phyloP scores from a whole-genome alignment of 306 rosid genomes.

The Pyrus pyrifolia region DNA sequence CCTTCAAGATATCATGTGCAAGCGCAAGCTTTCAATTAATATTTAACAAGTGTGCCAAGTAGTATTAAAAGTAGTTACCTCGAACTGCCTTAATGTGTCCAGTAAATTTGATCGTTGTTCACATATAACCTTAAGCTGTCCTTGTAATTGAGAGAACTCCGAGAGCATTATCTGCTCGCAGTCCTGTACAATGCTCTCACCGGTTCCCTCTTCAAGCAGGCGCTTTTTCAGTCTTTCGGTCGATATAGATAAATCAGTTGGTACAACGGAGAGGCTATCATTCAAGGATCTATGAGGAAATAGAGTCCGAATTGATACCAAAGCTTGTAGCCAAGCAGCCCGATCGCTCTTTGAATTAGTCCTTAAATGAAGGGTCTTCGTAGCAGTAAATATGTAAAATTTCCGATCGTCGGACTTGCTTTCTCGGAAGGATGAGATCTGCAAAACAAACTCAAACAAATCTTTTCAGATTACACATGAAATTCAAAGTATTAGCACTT shows the following conservation, averaged over 20 bases:
- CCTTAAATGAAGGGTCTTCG: slow-evolving; percentile 93
- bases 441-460: slow-evolving; percentile 6
- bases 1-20: background rate
- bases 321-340: slow-evolving; percentile 84
- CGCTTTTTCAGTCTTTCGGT: slow-evolving; percentile 68
- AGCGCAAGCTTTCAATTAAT: background rate
- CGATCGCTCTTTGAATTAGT: slow-evolving; percentile 79
- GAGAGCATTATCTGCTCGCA: slow-evolving; percentile 89
- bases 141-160: slow-evolving; percentile 70
- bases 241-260: slow-evolving; percentile 58
- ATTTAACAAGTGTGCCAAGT: background rate
- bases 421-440: slow-evolving; percentile 83
- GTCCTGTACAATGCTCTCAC: slow-evolving; percentile 58
- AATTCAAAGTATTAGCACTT: background rate
- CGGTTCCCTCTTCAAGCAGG: slow-evolving; percentile 65
- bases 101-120: slow-evolving; percentile 71
- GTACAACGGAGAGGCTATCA: slow-evolving; percentile 44
- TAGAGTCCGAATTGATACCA: slow-evolving; percentile 61
- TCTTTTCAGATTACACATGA: background rate
- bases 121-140: slow-evolving; percentile 52
- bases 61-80: slow-evolving; percentile 43
- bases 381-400: slow-evolving; percentile 81
- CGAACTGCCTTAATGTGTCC: slow-evolving; percentile 76
- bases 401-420: slow-evolving; percentile 89
- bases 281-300: slow-evolving; percentile 43